Evolutionary conservation across 768 basidiomycete species (phyloP), one percentile per base, ranked within the genome.

Genomic region (Russula sp.): DNA sequence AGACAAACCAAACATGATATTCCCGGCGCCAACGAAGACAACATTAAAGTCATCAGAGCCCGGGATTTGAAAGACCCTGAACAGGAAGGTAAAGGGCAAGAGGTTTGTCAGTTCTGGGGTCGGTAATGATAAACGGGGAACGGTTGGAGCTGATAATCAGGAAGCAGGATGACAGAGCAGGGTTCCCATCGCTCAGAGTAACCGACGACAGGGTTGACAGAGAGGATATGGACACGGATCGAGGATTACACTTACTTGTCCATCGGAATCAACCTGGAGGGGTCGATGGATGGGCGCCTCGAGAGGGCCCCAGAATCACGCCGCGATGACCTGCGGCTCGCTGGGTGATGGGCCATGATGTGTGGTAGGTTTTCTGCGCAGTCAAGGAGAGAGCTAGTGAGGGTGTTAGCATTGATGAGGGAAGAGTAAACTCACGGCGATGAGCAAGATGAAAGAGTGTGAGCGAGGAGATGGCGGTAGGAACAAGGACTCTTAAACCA

Each of bases 21-120:
- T 96, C 16, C 94, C 95, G 32, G 95, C 95, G 55, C 95, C 95
- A 68, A 98, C 80, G 75, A 96, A 94, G 73, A 96, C 85, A 58
- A 98, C 87, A 73, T 97, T 96, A 81, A 97, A 97, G 71, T 87
- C 80, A 68, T 88, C 84, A 53, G 83, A 75, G 16, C 85, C 87
- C 58, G 78, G 78, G 58, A 85, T 82, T 79, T 67, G 75, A 75
- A 59, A 75, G 73, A 72, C 82, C 86, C 74, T 71, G 53, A 0
- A 44, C 8, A 56, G 42, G 53, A 34, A 57, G 34, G 42, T 18
- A 44, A 45, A 31, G 53, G 53, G 53, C 47, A 55, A 32, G n/a
- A 13, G 7, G 44, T 55, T 58, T 51, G 63, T 66, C 69, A 68
- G 67, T 63, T 52, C 54, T 37, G 49, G 49, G 45, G 55, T 7